These are phyloP conservation scores for Trichoderma sp. DNA, from an alignment of 2,329 filamentous ascomycete species.

Conservation along the genomic window DNA sequence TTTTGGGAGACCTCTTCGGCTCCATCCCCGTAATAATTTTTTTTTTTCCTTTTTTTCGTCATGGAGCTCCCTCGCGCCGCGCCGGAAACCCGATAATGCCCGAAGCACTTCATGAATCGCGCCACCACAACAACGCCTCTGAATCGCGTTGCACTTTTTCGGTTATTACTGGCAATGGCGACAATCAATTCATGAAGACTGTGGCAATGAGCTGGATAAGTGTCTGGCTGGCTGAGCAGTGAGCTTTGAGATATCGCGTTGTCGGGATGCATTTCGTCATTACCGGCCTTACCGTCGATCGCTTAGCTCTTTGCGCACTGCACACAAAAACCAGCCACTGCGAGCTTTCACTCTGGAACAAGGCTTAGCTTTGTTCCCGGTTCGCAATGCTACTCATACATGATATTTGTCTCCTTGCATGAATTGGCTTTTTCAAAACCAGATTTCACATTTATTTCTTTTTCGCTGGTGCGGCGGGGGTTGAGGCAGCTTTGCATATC, in stretches of 20 bases:
- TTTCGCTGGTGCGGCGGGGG: background rate
- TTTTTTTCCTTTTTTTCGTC: slow-evolving; percentile 6
- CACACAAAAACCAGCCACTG: background rate
- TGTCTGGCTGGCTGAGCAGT: slow-evolving; percentile 2
- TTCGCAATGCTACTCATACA: background rate
- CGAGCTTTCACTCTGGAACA: background rate
- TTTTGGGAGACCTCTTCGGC: slow-evolving; percentile 7
- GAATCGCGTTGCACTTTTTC: background rate
- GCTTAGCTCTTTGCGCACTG: slow-evolving; percentile 3
- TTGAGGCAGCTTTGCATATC: background rate
- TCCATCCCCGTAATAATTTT: slow-evolving; percentile 13
- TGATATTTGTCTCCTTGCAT: background rate
- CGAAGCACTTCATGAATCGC: slow-evolving; percentile 18
- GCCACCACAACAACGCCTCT: slow-evolving; percentile 8
- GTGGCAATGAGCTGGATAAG: slow-evolving; percentile 12
- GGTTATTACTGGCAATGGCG: slow-evolving; percentile 2
- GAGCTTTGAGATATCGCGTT: background rate
- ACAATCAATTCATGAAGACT: background rate
- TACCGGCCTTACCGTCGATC: slow-evolving; percentile 4
- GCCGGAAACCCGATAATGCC: slow-evolving; percentile 24
- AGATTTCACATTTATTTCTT: background rate
- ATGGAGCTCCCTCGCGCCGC: slow-evolving; percentile 19
- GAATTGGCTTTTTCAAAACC: background rate
- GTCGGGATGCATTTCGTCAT: background rate
- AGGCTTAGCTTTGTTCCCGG: background rate